phyloP scores from a whole-genome alignment of 805 yeast species.

The Komagataella pastoris region DNA sequence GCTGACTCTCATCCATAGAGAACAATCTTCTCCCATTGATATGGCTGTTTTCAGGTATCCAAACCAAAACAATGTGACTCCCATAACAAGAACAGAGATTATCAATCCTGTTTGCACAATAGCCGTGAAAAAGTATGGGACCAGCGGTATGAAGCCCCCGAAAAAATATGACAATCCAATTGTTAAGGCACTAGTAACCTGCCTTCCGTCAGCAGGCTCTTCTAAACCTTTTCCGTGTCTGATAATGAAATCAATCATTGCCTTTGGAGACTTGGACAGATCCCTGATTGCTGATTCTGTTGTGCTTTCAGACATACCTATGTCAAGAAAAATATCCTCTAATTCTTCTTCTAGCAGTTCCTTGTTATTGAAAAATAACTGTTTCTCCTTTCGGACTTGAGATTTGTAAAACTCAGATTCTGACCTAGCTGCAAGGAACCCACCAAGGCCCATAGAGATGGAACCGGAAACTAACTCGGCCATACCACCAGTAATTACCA shows the following conservation, averaged over 20 bases:
- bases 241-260: constrained; percentile 76
- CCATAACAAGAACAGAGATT: constrained; percentile 69
- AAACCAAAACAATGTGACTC: constrained; percentile 70
- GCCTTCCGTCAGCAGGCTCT: constrained; percentile 90
- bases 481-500: constrained; percentile 95
- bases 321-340: constrained; percentile 67
- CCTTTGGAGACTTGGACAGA: constrained; percentile 62
- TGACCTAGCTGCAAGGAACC: constrained; percentile 86
- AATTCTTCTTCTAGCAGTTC: constrained; percentile 62
- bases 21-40: constrained; percentile 70
- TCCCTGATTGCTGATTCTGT: constrained; percentile 63
- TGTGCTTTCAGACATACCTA: constrained; percentile 62
- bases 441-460: constrained; percentile 96
- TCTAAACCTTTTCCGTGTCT: constrained; percentile 87
- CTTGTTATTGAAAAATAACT: constrained; percentile 49
- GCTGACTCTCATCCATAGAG: constrained; percentile 39
- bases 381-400: constrained; percentile 61
- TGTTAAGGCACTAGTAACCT: constrained; percentile 75
- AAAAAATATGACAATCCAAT: constrained; percentile 81
- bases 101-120: constrained; percentile 70
- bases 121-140: constrained; percentile 78
- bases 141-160: constrained; percentile 85
- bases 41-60: constrained; percentile 79
- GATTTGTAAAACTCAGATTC: constrained; percentile 67
- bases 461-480: constrained; percentile 97